Base-by-base conservation (phyloP, 75 land plant species). In the Pseudotsuga menziesii region DNA sequence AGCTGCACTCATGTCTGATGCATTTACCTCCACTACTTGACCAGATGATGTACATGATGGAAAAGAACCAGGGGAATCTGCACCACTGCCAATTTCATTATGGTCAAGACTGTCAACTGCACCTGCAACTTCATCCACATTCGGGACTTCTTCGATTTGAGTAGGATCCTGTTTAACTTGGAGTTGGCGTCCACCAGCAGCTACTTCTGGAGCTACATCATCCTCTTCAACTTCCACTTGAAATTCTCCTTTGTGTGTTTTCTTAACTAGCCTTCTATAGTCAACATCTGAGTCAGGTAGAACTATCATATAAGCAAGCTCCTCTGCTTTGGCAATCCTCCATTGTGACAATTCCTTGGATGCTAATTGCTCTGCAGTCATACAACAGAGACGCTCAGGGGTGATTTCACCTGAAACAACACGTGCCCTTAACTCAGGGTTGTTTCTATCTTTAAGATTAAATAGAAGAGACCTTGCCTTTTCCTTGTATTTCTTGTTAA, bases 261-360 rank as follows among this genome's bases (percentile, higher is more conserved):
- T 97, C 87, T 85, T 97, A 58, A 97, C 96, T 74, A 94, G 58
- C 57, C 93, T 90, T 56, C 92, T 87, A 1, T 81, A 75, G 60
- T 90, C 90, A 75, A 88, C 85, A 39, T 92, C 93, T 3, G 90
- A 61, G 77, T 97, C 99, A 14, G 98, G 91, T 41, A 97, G 81
- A 59, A 97, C 95, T 11, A 91, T 89, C 98, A 88, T 93, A 63
- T 94, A 89, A 29, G 89, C 98, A 78, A 91, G 82, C 66, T 93
- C 99, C 83, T 95, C 92, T 26, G 98, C 99, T 78, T 97, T 97
- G n/a, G 98, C 98, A 52, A 81, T 86, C 62, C 99, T 84, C 99
- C 99, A 97, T 79, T 97, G 78, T 20, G 98, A 94, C 27, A 97
- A 88, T 85, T 97, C 99, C 82, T 93, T 91, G 58, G 98, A 95